A percentile compares a stretch with the other conserved stretches of the same genome.
phyloP scores from a whole-genome alignment of 2,329 filamentous ascomycete genomes.

The Xylaria multiplex region DNA sequence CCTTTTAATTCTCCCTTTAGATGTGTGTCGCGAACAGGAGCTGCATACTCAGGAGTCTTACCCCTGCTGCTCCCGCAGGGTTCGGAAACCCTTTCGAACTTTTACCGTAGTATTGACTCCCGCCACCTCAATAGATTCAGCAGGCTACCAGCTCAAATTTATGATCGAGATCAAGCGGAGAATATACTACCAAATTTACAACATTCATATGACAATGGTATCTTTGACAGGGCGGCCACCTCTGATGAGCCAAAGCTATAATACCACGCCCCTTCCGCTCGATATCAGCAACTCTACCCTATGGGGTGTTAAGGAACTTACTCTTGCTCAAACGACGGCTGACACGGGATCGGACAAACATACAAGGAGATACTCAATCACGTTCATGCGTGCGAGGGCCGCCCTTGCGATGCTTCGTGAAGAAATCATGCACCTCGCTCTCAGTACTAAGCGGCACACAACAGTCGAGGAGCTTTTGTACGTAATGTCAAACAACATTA shows the following conservation, averaged over 20 bases:
- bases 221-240: conserved; percentile 57
- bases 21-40: no score
- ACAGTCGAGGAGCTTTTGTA: conserved; percentile 51
- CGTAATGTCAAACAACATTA: conserved; percentile 19
- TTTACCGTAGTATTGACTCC: no score
- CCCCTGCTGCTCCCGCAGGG: no score
- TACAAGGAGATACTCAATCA: conserved; percentile 47
- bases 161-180: conserved; percentile 46
- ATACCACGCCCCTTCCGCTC: conserved; percentile 53
- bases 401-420: conserved; percentile 63
- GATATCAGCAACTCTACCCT: conserved; percentile 53
- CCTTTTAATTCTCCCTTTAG: no score
- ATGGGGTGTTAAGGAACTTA: conserved; percentile 45
- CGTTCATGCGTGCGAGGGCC: conserved; percentile 45
- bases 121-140: conserved; percentile 20
- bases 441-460: conserved; percentile 54
- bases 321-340: conserved; percentile 42
- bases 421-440: conserved; percentile 67
- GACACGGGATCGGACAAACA: conserved; percentile 53
- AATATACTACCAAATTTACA: conserved; percentile 49
- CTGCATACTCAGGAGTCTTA: no score
- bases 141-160: conserved; percentile 39
- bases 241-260: conserved; percentile 50
- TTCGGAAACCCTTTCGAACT: no score
- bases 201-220: conserved; percentile 52